Conservation (phyloP, 768 basidiomycete species). For the Xerocomellus chrysenteron region DNA sequence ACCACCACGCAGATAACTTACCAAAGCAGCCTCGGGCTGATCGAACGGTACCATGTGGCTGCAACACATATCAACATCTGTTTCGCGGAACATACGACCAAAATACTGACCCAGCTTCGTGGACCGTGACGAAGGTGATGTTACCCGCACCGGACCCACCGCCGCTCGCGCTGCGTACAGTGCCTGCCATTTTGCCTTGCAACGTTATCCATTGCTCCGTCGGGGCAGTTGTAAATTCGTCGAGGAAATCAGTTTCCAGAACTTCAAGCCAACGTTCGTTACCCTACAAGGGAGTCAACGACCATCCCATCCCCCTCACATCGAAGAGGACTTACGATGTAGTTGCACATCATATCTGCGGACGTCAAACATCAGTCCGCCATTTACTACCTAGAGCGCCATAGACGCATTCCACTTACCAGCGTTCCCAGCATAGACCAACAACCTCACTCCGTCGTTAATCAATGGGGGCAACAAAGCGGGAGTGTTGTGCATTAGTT, state of each 20-base stretch:
- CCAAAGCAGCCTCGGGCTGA: constrained; percentile 84
- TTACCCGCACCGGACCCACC: constrained; percentile 71
- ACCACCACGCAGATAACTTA: constrained; percentile 31
- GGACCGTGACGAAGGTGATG: constrained; percentile 74
- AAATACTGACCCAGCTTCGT: constrained; percentile 71
- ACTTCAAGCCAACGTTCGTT: constrained; percentile 74
- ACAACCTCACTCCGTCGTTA: constrained; percentile 75
- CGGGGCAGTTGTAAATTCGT: constrained; percentile 54
- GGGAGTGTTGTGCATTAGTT: constrained; percentile 83
- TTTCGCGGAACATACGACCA: neutral
- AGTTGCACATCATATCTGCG: constrained; percentile 87
- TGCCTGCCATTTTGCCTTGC: constrained; percentile 58
- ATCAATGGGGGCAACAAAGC: constrained; percentile 76
- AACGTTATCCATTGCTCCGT: constrained; percentile 57
- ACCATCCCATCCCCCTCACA: neutral
- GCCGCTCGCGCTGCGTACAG: constrained; percentile 69
- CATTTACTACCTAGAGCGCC: neutral
- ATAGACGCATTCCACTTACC: constrained; percentile 40
- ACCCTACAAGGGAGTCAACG: constrained; percentile 42
- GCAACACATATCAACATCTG: constrained; percentile 8
- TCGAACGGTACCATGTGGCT: constrained; percentile 92
- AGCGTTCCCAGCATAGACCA: constrained; percentile 89
- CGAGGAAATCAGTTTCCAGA: constrained; percentile 59
- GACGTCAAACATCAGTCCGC: constrained; percentile 15
- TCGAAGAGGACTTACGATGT: constrained; percentile 45